Conservation (phyloP, 805 yeast genomes). For the Soucietia sequanensis region DNA sequence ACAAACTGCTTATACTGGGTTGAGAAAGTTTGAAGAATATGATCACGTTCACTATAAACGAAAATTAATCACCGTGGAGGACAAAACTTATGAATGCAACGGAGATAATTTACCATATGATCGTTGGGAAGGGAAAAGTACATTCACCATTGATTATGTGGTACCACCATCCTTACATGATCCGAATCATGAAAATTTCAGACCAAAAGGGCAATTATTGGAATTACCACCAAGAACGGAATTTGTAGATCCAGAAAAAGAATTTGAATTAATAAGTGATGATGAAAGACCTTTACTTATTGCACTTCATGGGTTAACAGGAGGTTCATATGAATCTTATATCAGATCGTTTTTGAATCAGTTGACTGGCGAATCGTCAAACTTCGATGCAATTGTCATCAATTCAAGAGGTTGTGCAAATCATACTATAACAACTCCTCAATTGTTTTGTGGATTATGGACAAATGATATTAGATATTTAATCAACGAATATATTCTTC, state of each 20-base stretch:
- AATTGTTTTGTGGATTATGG: conserved; percentile 63
- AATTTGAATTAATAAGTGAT: conserved; percentile 29
- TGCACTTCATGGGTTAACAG: conserved; percentile 71
- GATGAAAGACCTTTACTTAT: conserved; percentile 57
- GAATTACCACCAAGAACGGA: conserved; percentile 69
- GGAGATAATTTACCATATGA: conserved; percentile 36
- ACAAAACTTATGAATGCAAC: conserved; percentile 21
- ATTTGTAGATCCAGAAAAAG: conserved; percentile 50
- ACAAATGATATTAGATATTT: conserved; percentile 68
- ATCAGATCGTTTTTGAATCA: conserved; percentile 53
- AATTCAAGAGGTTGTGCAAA: conserved; percentile 79
- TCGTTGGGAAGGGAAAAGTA: conserved; percentile 42
- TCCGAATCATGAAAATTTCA: conserved; percentile 20
- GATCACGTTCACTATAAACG: conserved; percentile 49
- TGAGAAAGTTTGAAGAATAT: conserved; percentile 39
- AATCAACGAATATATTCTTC: conserved; percentile 47
- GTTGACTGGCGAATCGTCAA: conserved; percentile 37
- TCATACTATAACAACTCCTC: conserved; percentile 68
- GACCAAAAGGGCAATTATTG: conserved; percentile 50
- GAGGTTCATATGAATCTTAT: conserved; percentile 78
- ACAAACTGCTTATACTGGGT: conserved; percentile 49
- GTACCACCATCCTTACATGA: conserved; percentile 12
- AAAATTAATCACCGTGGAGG: conserved; percentile 32
- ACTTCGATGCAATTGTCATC: conserved; percentile 57
- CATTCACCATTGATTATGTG: conserved; percentile 52